Evolutionary conservation across 2,329 filamentous ascomycete genomes (phyloP).

Genomic region (Cordyceps militaris): DNA sequence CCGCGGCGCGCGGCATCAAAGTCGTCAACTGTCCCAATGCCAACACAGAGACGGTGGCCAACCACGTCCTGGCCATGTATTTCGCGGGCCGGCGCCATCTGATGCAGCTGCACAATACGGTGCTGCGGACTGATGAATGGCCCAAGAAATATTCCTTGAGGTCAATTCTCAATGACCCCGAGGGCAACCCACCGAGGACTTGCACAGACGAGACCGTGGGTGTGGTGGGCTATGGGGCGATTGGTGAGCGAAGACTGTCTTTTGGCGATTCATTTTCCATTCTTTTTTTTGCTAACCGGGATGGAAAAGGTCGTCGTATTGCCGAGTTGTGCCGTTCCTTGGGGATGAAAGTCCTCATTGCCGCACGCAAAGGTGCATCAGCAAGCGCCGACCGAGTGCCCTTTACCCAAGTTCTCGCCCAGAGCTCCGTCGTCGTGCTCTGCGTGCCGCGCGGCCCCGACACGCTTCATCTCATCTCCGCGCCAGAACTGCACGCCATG

Average conservation of each 20-base stretch:
- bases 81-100: slow-evolving; percentile 39
- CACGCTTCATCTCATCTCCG: slow-evolving; percentile 18
- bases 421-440: slow-evolving; percentile 20
- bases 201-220: slow-evolving; percentile 22
- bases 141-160: slow-evolving; percentile 16
- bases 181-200: slow-evolving; percentile 20
- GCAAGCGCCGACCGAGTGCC: slow-evolving; percentile 9
- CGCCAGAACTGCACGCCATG: slow-evolving; percentile 16
- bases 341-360: slow-evolving; percentile 20
- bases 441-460: slow-evolving; percentile 19
- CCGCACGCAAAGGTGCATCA: slow-evolving; percentile 17
- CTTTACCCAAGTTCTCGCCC: slow-evolving; percentile 18
- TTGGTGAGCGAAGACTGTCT: not conserved
- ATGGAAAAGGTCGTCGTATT: slow-evolving; percentile 18
- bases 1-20: slow-evolving; percentile 61
- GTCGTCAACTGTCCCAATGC: slow-evolving; percentile 68
- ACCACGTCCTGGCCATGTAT: slow-evolving; percentile 63
- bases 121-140: slow-evolving; percentile 12
- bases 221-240: slow-evolving; percentile 22
- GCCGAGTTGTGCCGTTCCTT: slow-evolving; percentile 18
- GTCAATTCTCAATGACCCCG: slow-evolving; percentile 14
- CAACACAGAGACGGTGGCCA: slow-evolving; percentile 67
- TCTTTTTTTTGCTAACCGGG: not conserved
- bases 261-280: not conserved
- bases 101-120: slow-evolving; percentile 6